Evolutionary conservation across 2,329 filamentous ascomycete species (phyloP).

Genomic region (Aspergillus uvarum): DNA sequence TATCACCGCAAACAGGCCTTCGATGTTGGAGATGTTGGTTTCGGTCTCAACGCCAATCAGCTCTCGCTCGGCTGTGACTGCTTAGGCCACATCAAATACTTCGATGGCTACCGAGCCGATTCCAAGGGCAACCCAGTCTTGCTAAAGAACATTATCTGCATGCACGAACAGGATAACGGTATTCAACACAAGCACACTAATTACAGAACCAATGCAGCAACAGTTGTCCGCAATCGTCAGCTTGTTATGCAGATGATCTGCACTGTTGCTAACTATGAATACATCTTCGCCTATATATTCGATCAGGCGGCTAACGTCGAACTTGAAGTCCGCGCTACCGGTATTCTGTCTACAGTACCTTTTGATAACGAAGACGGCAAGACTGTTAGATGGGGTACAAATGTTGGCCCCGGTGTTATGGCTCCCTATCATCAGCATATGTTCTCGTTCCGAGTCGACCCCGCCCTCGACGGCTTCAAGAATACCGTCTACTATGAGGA

Average conservation of each 20-base stretch:
- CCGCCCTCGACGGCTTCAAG: conserved; percentile 58
- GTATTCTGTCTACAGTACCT: conserved; percentile 66
- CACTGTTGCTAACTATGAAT: conserved; percentile 71
- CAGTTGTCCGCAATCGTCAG: conserved; percentile 63
- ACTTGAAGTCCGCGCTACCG: conserved; percentile 68
- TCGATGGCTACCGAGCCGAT: conserved; percentile 59
- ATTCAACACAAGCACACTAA: conserved; percentile 73
- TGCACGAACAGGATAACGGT: conserved; percentile 70
- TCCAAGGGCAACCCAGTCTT: conserved; percentile 59
- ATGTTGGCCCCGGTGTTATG: conserved; percentile 68
- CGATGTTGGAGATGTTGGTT: conserved; percentile 66
- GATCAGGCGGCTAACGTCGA: conserved; percentile 67
- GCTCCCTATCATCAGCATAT: conserved; percentile 75
- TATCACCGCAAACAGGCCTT: conserved; percentile 71
- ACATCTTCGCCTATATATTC: conserved; percentile 70
- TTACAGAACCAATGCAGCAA: conserved; percentile 64
- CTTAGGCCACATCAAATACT: conserved; percentile 68
- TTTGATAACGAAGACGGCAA: conserved; percentile 61
- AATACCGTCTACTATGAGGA: conserved; percentile 60
- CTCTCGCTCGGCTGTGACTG: conserved; percentile 70
- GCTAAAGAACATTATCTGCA: conserved; percentile 67
- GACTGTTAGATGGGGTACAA: conserved; percentile 65
- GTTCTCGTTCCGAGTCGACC: conserved; percentile 66
- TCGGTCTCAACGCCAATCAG: conserved; percentile 68
- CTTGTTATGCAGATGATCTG: conserved; percentile 69